These are phyloP conservation scores for Grosmannia penicillata DNA, from an alignment of 2,329 filamentous ascomycete species.

Conservation along the genomic window DNA sequence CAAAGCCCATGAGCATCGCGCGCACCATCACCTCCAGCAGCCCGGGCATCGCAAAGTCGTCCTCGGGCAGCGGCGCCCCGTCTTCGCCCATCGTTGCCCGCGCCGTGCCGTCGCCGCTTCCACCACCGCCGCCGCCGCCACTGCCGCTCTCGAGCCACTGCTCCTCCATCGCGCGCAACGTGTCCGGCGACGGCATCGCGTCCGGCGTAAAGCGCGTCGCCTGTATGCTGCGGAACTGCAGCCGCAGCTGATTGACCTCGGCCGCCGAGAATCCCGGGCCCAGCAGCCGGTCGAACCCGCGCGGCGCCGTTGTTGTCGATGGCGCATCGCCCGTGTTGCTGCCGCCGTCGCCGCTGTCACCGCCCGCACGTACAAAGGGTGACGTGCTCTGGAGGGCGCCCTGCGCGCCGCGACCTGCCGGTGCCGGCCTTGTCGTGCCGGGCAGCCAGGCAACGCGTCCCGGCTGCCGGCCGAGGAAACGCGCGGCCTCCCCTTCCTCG, in stretches of 20 bases:
- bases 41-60: slow-evolving; percentile 30
- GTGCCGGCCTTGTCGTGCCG: too few species aligned
- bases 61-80: slow-evolving; percentile 25
- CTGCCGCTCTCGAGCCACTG: slow-evolving; percentile 68
- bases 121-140: slow-evolving; percentile 17
- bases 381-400: too few species aligned
- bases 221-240: slow-evolving; percentile 81
- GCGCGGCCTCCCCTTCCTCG: not conserved
- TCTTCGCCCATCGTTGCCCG: slow-evolving; percentile 4
- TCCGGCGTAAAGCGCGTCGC: slow-evolving; percentile 72
- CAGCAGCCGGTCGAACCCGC: slow-evolving; percentile 80
- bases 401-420: too few species aligned
- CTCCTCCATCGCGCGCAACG: slow-evolving; percentile 69
- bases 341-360: not conserved
- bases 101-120: slow-evolving; percentile 18
- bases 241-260: slow-evolving; percentile 71
- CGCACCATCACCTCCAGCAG: slow-evolving; percentile 75
- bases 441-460: too few species aligned
- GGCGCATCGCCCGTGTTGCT: slow-evolving; percentile 3
- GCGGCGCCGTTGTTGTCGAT: slow-evolving; percentile 38
- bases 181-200: slow-evolving; percentile 67
- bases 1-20: slow-evolving; percentile 83
- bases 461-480: too few species aligned
- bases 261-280: slow-evolving; percentile 65
- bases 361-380: too few species aligned